These are phyloP conservation scores for Dictyostelium firmibasis DNA, from an alignment of 78 protist species.

Conservation along the genomic window DNA sequence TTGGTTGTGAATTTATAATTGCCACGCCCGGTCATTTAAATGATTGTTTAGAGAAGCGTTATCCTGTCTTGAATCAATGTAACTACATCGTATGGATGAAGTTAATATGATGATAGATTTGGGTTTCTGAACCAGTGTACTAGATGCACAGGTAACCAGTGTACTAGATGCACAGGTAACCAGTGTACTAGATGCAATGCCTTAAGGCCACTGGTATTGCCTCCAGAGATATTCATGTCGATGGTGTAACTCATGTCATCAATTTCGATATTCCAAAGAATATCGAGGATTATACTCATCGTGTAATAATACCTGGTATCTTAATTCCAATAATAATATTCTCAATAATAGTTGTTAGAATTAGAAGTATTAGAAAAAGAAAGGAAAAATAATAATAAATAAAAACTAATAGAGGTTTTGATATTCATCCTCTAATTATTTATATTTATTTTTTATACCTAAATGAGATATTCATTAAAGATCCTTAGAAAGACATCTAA, in stretches of 20 bases:
- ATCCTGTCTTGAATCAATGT: constrained; percentile 92
- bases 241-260: constrained; percentile 92
- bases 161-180: constrained; percentile 87
- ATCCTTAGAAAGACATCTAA: no score
- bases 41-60: constrained; percentile 90
- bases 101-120: constrained; percentile 94
- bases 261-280: constrained; percentile 95
- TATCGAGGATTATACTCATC: constrained; percentile 89
- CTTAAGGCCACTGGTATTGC: constrained; percentile 92
- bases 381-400: no score
- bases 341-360: no score
- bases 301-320: no score
- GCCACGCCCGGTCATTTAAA: constrained; percentile 95
- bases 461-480: no score
- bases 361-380: no score
- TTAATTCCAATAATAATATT: no score
- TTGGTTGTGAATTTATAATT: constrained; percentile 90
- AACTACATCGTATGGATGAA: constrained; percentile 94
- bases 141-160: constrained; percentile 89
- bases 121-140: constrained; percentile 91
- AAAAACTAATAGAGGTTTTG: no score
- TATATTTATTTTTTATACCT: no score
- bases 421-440: no score
- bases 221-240: constrained; percentile 92
- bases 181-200: constrained; percentile 85